Conservation (phyloP, 2,329 filamentous ascomycete genomes). For the Claviceps fusiformis region DNA sequence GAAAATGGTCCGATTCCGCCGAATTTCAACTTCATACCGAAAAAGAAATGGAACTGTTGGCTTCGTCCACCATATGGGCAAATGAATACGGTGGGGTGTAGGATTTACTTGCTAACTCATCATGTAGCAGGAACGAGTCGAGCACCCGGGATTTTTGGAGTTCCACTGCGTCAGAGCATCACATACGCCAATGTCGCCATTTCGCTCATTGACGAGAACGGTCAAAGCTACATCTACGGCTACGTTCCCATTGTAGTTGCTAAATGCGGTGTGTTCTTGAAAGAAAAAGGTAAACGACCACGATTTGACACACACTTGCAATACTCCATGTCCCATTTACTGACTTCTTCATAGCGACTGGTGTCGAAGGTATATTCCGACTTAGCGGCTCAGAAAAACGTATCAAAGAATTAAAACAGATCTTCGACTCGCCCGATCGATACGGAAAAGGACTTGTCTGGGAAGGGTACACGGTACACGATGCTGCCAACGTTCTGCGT, state of each 20-base stretch:
- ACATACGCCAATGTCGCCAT: conserved; percentile 97
- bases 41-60: too few relatives aligned
- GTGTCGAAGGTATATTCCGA: conserved; percentile 92
- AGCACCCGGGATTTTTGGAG: conserved; percentile 76
- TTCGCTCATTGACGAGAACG: conserved; percentile 82
- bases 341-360: conserved; percentile 51
- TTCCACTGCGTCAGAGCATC: conserved; percentile 87
- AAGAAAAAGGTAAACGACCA: conserved; percentile 70
- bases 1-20: background rate
- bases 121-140: conserved; percentile 25
- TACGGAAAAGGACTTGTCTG: conserved; percentile 96
- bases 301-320: background rate
- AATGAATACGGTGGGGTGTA: background rate
- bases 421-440: conserved; percentile 87
- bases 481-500: conserved; percentile 90
- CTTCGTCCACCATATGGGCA: background rate
- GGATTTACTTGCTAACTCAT: background rate
- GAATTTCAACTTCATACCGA: background rate
- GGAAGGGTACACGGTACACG: conserved; percentile 96
- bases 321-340: conserved; percentile 9
- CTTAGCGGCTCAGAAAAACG: conserved; percentile 92
- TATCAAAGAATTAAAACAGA: conserved; percentile 86
- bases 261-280: conserved; percentile 93
- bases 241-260: conserved; percentile 97
- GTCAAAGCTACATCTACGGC: conserved; percentile 93